Evolutionary conservation across 2,329 filamentous ascomycete genomes (phyloP).

Genomic region (Apiospora hydei): DNA sequence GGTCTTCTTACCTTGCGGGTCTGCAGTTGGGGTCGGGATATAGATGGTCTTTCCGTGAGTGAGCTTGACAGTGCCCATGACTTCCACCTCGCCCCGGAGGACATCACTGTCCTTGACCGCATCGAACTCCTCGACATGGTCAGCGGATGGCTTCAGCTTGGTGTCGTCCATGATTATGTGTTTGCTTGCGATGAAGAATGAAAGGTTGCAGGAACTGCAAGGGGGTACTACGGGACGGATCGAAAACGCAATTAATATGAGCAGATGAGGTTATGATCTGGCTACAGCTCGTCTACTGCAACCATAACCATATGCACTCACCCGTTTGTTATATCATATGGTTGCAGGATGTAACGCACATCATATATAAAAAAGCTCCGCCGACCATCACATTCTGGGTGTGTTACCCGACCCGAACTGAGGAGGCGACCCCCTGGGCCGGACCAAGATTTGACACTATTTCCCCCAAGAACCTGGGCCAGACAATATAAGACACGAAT

Average conservation of each 20-base stretch:
- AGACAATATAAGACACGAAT: background rate
- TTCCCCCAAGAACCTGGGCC: background rate
- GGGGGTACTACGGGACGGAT: background rate
- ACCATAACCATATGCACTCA: background rate
- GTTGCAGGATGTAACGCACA: background rate
- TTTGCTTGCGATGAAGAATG: background rate
- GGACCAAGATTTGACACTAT: background rate
- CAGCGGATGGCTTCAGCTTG: background rate
- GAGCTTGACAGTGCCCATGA: slow-evolving; percentile 35
- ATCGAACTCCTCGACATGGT: slow-evolving; percentile 23
- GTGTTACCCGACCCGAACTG: slow-evolving; percentile 15
- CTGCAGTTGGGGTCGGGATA: slow-evolving; percentile 44
- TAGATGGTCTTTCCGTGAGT: slow-evolving; percentile 44
- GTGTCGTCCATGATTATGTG: background rate
- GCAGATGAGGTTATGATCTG: background rate
- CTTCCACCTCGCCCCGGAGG: slow-evolving; percentile 23
- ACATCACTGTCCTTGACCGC: background rate
- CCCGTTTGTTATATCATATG: background rate
- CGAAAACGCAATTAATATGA: background rate
- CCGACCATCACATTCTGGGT: background rate
- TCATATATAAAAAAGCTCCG: background rate
- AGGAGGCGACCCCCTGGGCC: background rate
- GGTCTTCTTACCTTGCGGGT: slow-evolving; percentile 37
- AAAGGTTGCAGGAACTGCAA: background rate
- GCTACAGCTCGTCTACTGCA: background rate